These are phyloP conservation scores for Skeletonema grethae DNA, from an alignment of 108 stramenopile genomes.

Conservation along the genomic window DNA sequence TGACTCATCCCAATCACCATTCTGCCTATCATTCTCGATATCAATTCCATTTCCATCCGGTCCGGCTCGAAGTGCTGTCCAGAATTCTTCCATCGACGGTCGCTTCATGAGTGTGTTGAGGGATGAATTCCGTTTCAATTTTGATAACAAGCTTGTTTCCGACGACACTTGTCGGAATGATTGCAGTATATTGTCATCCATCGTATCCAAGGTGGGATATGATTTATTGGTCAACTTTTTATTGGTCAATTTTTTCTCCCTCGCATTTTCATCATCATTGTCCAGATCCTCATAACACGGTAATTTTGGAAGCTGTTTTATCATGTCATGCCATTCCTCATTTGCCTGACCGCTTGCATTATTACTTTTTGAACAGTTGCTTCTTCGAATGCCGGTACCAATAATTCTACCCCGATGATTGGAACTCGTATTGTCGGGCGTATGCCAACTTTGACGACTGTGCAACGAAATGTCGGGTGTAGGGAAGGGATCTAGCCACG, in stretches of 20 bases:
- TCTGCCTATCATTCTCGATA: not conserved
- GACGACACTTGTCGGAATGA: constrained; percentile 4
- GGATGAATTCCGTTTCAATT: constrained; percentile 4
- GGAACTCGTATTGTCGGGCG: not conserved
- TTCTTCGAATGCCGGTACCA: not conserved
- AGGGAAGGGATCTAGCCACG: constrained; percentile 46
- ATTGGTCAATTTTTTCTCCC: not conserved
- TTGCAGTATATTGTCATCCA: not conserved
- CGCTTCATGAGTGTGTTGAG: not conserved
- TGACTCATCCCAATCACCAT: not conserved
- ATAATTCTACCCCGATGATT: not conserved
- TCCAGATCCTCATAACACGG: constrained; percentile 9
- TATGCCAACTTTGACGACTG: constrained; percentile 10
- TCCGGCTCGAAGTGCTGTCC: constrained; percentile 23
- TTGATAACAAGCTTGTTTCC: constrained; percentile 9
- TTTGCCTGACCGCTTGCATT: not conserved
- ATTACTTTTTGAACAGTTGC: not conserved
- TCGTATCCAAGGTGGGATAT: not conserved
- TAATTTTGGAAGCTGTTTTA: constrained; percentile 12
- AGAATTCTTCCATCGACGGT: constrained; percentile 34
- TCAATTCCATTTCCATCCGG: constrained; percentile 37
- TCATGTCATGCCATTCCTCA: constrained; percentile 3
- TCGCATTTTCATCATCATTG: no score
- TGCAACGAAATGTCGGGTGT: constrained; percentile 39
- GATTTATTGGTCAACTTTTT: not conserved